Conservation (phyloP, 2,329 filamentous ascomycete species). For the Thielaviopsis ethacetica region DNA sequence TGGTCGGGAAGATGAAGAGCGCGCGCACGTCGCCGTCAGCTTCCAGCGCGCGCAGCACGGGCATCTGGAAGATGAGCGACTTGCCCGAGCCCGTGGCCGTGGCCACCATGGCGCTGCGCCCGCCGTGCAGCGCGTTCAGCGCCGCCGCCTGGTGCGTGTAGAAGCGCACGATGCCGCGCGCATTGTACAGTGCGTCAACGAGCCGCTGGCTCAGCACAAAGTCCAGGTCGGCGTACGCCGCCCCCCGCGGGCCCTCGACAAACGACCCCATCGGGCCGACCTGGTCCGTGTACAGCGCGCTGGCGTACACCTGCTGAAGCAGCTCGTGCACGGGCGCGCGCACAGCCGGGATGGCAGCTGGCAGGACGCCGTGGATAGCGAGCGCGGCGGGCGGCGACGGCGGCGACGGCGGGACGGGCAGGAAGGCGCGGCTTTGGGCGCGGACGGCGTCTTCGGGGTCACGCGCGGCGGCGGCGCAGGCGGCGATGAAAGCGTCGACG, state of each 20-base stretch:
- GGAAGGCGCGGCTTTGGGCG: conserved; percentile 37
- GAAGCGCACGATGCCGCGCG: conserved; percentile 66
- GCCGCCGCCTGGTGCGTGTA: conserved; percentile 90
- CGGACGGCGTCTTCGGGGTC: conserved; percentile 54
- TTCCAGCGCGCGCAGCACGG: conserved; percentile 76
- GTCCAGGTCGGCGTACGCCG: conserved; percentile 65
- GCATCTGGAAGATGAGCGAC: conserved; percentile 93
- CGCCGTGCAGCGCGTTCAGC: conserved; percentile 71
- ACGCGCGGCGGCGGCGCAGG: conserved; percentile 44
- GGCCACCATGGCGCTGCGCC: conserved; percentile 75
- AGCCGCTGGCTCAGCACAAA: conserved; percentile 80
- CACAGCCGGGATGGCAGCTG: conserved; percentile 60
- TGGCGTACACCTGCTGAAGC: conserved; percentile 61
- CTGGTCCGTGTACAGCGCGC: conserved; percentile 80
- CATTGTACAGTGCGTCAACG: conserved; percentile 93
- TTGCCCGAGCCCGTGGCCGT: conserved; percentile 96
- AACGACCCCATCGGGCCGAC: conserved; percentile 87
- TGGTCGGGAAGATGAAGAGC: conserved; percentile 97
- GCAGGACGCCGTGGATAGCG: conserved; percentile 29
- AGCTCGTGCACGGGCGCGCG: conserved; percentile 72
- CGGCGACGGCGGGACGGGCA: conserved; percentile 36
- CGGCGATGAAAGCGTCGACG: conserved; percentile 59
- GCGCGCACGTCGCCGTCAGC: conserved; percentile 60
- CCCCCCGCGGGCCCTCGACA: conserved; percentile 75
- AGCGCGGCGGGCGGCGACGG: background rate